Conservation (phyloP, 495 filamentous ascomycete genomes). For the Talaromyces thailandensis region DNA sequence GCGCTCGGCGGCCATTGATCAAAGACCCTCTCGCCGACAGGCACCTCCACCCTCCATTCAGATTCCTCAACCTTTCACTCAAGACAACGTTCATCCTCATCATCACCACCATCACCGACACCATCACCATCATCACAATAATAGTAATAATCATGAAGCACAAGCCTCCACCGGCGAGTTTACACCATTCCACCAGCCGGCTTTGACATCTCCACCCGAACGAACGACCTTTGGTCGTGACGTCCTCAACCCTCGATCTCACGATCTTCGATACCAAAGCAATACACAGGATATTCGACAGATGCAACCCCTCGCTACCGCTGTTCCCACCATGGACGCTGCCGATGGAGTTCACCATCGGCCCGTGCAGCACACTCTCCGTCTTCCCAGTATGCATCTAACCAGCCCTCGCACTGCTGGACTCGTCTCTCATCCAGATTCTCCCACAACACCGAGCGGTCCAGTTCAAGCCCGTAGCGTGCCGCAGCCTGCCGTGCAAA, state of each 20-base stretch:
- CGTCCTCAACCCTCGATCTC: slow-evolving; percentile 34
- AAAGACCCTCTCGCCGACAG: slow-evolving; percentile 50
- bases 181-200: slow-evolving; percentile 57
- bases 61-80: slow-evolving; percentile 54
- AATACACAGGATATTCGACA: slow-evolving; percentile 39
- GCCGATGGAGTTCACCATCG: slow-evolving; percentile 66
- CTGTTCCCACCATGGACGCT: slow-evolving; percentile 64
- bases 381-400: slow-evolving; percentile 59
- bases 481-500: slow-evolving; percentile 29
- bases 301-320: slow-evolving; percentile 59
- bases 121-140: slow-evolving; percentile 15
- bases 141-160: slow-evolving; percentile 17
- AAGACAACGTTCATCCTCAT: slow-evolving; percentile 27
- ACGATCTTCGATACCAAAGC: slow-evolving; percentile 48
- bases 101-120: slow-evolving; percentile 5
- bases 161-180: slow-evolving; percentile 44
- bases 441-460: slow-evolving; percentile 82
- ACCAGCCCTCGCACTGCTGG: slow-evolving; percentile 28
- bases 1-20: slow-evolving; percentile 30
- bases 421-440: slow-evolving; percentile 80
- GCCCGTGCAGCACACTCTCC: slow-evolving; percentile 77
- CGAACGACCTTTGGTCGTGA: slow-evolving; percentile 56
- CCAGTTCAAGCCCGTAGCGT: slow-evolving; percentile 45
- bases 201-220: slow-evolving; percentile 68
- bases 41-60: slow-evolving; percentile 66